Percentiles rank a stretch among this genome's conserved stretches.
Evolutionary conservation across 2,329 filamentous ascomycete species (phyloP).

Genomic region (Fusarium compactum): DNA sequence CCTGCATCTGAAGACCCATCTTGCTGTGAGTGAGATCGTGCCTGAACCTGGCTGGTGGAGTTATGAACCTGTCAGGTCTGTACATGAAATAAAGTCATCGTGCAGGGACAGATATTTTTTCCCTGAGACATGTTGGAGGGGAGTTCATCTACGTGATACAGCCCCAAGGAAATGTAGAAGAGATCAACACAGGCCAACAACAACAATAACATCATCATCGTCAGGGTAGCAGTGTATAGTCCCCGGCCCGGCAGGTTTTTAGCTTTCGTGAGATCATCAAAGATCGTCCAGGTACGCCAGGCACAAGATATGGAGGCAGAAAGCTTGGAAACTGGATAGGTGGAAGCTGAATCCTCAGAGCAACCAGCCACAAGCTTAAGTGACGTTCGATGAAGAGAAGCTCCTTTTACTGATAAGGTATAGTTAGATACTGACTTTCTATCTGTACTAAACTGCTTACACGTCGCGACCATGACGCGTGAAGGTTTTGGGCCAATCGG

Average conservation of each 20-base stretch:
- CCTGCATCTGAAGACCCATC: conserved; percentile 14
- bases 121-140: conserved; percentile 27
- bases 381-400: conserved; percentile 11
- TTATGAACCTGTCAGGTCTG: conserved; percentile 15
- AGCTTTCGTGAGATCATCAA: conserved; percentile 20
- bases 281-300: conserved; percentile 35
- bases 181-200: conserved; percentile 1
- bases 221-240: not conserved
- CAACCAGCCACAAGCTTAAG: conserved; percentile 26
- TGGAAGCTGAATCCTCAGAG: conserved; percentile 3
- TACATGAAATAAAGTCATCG: conserved; percentile 24
- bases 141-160: conserved; percentile 29
- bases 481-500: conserved; percentile 40
- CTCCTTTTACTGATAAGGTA: not conserved
- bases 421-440: not conserved
- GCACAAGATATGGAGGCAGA: conserved; percentile 30
- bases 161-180: conserved; percentile 8
- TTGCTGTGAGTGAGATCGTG: conserved; percentile 20
- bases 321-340: conserved; percentile 20
- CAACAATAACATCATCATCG: conserved; percentile 7
- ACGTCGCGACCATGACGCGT: conserved; percentile 48
- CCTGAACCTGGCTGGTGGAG: conserved; percentile 26
- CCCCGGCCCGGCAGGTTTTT: conserved; percentile 2
- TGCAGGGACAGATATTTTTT: conserved; percentile 25
- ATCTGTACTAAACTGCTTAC: conserved; percentile 1